Conservation (phyloP, 2,329 filamentous ascomycete genomes). For the Helotiales sp. region DNA sequence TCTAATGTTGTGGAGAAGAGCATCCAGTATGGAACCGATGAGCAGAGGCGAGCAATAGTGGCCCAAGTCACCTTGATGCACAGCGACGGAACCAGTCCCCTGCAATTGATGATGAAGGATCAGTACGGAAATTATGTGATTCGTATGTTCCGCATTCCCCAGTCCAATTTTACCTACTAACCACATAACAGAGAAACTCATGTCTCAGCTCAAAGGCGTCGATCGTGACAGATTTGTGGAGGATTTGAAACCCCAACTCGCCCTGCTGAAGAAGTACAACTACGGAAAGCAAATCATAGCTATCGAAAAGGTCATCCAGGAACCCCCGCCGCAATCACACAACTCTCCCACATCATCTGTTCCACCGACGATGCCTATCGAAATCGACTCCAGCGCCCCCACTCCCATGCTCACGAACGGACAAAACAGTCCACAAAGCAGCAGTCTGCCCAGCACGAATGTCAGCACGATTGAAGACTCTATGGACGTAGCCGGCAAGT, state of each 20-base stretch:
- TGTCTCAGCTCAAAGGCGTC: slow-evolving; percentile 63
- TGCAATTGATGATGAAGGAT: slow-evolving; percentile 83
- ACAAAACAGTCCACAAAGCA: slow-evolving; percentile 71
- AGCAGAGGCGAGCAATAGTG: slow-evolving; percentile 74
- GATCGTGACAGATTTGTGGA: slow-evolving; percentile 66
- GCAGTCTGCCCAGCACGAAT: slow-evolving; percentile 66
- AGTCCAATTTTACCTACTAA: slow-evolving; percentile 14
- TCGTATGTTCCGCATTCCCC: slow-evolving; percentile 66
- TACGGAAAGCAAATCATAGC: slow-evolving; percentile 70
- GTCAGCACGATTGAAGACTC: slow-evolving; percentile 52
- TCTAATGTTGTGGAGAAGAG: slow-evolving; percentile 98
- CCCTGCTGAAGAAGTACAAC: slow-evolving; percentile 65
- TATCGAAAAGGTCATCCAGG: slow-evolving; percentile 61
- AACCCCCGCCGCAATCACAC: slow-evolving; percentile 28
- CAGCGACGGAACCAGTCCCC: slow-evolving; percentile 69
- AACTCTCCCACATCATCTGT: slow-evolving; percentile 31
- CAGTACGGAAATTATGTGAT: slow-evolving; percentile 96
- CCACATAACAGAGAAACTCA: slow-evolving; percentile 73
- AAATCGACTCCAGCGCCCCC: slow-evolving; percentile 58
- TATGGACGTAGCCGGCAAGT: slow-evolving; percentile 34
- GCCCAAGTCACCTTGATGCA: slow-evolving; percentile 63
- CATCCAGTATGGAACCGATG: slow-evolving; percentile 70
- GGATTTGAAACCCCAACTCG: slow-evolving; percentile 66
- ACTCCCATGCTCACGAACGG: slow-evolving; percentile 72
- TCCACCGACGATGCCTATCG: slow-evolving; percentile 45